These are phyloP conservation scores for Kalanchoe fedtschenkoi DNA, from an alignment of 164 flowering plant species.

Conservation along the genomic window DNA sequence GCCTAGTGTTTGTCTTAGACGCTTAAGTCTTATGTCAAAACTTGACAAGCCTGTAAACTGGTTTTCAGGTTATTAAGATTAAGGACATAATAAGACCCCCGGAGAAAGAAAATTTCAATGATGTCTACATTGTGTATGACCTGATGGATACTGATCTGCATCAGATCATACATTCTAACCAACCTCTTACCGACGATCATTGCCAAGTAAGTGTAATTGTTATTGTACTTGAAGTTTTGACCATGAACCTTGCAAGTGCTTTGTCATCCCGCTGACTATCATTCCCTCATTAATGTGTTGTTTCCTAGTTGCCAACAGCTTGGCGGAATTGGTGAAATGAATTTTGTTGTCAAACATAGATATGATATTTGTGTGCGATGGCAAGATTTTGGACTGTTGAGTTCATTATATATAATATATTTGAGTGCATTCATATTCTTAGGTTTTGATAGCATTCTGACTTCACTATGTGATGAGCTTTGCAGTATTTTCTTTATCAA, in stretches of 20 bases:
- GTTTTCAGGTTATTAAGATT: conserved; percentile 54
- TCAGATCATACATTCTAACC: conserved; percentile 8
- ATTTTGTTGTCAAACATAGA: background rate
- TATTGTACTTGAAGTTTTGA: background rate
- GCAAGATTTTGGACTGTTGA: background rate
- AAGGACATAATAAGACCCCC: conserved; percentile 87
- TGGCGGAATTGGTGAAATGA: too few species aligned
- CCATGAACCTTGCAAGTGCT: background rate
- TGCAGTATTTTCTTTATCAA: conserved; percentile 11
- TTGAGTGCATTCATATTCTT: background rate
- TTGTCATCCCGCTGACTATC: too few species aligned
- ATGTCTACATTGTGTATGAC: conserved; percentile 10
- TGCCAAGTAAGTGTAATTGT: conserved; percentile 11
- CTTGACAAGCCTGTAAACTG: too few species aligned
- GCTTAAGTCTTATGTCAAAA: too few species aligned
- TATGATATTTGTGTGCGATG: background rate
- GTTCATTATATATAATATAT: background rate
- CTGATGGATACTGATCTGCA: conserved; percentile 10
- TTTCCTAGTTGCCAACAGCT: too few species aligned
- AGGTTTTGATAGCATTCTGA: background rate
- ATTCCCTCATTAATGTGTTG: too few species aligned
- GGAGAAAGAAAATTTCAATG: conserved; percentile 25
- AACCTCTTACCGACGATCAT: conserved; percentile 9
- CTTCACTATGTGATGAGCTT: background rate
- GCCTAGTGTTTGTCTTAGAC: too few species aligned